Evolutionary conservation across 2,329 filamentous ascomycete species (phyloP).

Genomic region (Aspergillus texensis): DNA sequence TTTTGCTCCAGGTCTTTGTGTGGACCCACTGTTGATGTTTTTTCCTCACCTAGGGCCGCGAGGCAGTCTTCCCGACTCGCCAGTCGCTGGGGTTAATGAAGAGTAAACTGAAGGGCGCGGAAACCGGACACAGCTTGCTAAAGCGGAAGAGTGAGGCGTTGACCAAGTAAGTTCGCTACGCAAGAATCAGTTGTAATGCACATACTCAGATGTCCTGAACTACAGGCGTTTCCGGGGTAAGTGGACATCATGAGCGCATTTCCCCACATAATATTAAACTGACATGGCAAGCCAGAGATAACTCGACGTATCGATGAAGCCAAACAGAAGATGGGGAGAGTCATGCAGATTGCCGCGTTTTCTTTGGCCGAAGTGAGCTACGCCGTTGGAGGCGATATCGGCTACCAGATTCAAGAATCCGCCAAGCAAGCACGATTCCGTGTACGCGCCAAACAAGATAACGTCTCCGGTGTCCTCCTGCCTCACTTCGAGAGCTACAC

Average conservation of each 20-base stretch:
- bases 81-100: constrained; percentile 98
- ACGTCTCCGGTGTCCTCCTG: constrained; percentile 93
- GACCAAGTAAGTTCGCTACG: constrained; percentile 71
- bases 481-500: constrained; percentile 91
- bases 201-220: not conserved
- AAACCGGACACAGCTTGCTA: constrained; percentile 88
- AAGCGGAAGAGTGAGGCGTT: constrained; percentile 98
- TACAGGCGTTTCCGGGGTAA: constrained; percentile 83
- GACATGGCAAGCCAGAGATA: constrained; percentile 67
- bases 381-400: constrained; percentile 91
- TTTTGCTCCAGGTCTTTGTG: not conserved
- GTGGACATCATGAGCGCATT: constrained; percentile 23
- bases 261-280: constrained; percentile 29
- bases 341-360: constrained; percentile 99
- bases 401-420: constrained; percentile 96
- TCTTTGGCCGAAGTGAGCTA: constrained; percentile 97
- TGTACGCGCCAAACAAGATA: constrained; percentile 93
- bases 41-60: constrained; percentile 69
- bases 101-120: constrained; percentile 91
- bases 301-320: constrained; percentile 97
- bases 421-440: constrained; percentile 91
- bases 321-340: constrained; percentile 97
- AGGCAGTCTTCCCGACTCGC: constrained; percentile 95
- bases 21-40: not conserved
- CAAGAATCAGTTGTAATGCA: too few relatives aligned